These are phyloP conservation scores for Exophiala bonariae DNA, from an alignment of 2,329 filamentous ascomycete species.

Conservation along the genomic window DNA sequence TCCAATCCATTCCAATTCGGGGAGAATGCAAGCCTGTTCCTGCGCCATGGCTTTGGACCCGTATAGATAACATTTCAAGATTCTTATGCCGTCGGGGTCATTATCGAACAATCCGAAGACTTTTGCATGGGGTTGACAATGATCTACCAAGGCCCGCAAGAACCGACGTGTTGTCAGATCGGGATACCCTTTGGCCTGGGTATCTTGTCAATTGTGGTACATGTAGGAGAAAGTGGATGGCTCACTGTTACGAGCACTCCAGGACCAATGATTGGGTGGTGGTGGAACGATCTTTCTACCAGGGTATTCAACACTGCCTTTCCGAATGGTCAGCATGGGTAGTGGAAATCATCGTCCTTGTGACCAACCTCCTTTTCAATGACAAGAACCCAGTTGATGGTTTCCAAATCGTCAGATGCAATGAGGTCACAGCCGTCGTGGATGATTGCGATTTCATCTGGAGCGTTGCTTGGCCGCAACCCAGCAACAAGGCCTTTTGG, in stretches of 20 bases:
- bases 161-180: slow-evolving; percentile 60
- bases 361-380: slow-evolving; percentile 63
- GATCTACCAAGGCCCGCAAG: slow-evolving; percentile 44
- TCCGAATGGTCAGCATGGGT: slow-evolving; percentile 7
- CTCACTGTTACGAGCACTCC: slow-evolving; percentile 59
- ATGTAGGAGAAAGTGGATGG: not conserved
- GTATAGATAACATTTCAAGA: slow-evolving; percentile 64
- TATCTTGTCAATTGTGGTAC: slow-evolving; percentile 6
- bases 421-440: slow-evolving; percentile 9
- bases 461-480: not conserved
- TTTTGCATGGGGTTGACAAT: slow-evolving; percentile 29
- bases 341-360: not conserved
- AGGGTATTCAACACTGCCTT: slow-evolving; percentile 63
- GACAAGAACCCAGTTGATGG: slow-evolving; percentile 59
- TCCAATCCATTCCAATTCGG: slow-evolving; percentile 59
- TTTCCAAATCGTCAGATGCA: slow-evolving; percentile 30
- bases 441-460: slow-evolving; percentile 9
- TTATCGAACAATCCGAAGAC: slow-evolving; percentile 59
- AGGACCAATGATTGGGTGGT: slow-evolving; percentile 37
- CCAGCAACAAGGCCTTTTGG: slow-evolving; percentile 46
- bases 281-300: slow-evolving; percentile 49
- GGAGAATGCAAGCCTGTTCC: slow-evolving; percentile 51
- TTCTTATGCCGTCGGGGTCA: slow-evolving; percentile 64
- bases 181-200: slow-evolving; percentile 64
- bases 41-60: slow-evolving; percentile 58